Conservation (phyloP, 805 yeast genomes). For the Wickerhamiella kurtzmanii region DNA sequence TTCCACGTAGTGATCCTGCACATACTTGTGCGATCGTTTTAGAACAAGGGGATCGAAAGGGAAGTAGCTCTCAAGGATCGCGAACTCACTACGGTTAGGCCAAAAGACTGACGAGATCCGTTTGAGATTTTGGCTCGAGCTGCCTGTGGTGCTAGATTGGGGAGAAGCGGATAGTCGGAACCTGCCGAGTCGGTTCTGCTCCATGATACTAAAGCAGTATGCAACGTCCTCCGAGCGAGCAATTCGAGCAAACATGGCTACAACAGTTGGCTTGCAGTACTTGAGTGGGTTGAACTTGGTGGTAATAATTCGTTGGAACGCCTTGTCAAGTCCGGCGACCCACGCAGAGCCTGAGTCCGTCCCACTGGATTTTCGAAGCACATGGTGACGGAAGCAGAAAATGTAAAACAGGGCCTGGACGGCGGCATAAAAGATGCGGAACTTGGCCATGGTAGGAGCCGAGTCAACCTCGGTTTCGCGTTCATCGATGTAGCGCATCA, state of each 20-base stretch:
- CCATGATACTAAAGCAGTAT: conserved; percentile 86
- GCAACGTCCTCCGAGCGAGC: conserved; percentile 83
- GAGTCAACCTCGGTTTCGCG: conserved; percentile 70
- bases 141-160: conserved; percentile 1
- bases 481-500: conserved; percentile 65
- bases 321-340: conserved; percentile 51
- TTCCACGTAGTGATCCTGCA: conserved; percentile 53
- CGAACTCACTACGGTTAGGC: conserved; percentile 59
- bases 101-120: conserved; percentile 32
- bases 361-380: conserved; percentile 30
- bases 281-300: conserved; percentile 88
- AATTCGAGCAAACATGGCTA: conserved; percentile 80
- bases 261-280: conserved; percentile 88
- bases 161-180: conserved; percentile 29
- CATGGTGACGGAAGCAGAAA: conserved; percentile 71
- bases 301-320: conserved; percentile 72
- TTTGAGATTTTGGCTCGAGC: conserved; percentile 4
- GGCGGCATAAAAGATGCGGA: conserved; percentile 77
- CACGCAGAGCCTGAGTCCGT: conserved; percentile 6
- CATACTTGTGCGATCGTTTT: conserved; percentile 40
- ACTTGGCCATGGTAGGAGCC: conserved; percentile 74
- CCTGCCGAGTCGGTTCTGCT: conserved; percentile 68
- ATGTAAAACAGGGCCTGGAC: conserved; percentile 84
- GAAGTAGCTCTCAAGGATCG: conserved; percentile 85
- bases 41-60: conserved; percentile 89